These are phyloP conservation scores for Begonia peltatifolia DNA, from an alignment of 306 rosid genomes.

Conservation along the genomic window DNA sequence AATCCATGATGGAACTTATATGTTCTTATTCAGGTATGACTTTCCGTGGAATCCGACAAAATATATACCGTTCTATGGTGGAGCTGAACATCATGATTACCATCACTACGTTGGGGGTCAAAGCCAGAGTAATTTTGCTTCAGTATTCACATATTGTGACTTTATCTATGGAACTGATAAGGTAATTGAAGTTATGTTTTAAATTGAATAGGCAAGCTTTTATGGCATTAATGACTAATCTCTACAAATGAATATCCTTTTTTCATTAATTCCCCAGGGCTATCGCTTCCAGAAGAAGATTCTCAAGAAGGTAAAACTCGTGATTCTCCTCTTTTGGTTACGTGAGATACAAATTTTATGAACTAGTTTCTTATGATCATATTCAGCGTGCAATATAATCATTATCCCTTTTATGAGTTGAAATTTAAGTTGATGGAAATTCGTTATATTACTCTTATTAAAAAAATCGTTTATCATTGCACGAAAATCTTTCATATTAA, in stretches of 20 bases:
- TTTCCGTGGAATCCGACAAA: slow-evolving; percentile 78
- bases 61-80: slow-evolving; percentile 85
- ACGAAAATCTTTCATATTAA: no score
- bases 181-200: slow-evolving; percentile 31
- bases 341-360: no score
- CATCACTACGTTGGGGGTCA: slow-evolving; percentile 96
- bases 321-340: no score
- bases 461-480: no score
- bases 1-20: no score
- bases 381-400: no score
- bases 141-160: slow-evolving; percentile 96
- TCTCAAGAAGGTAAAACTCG: slow-evolving; percentile 43
- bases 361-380: no score
- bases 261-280: slow-evolving; percentile 50
- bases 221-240: slow-evolving; percentile 4
- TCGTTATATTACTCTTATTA: no score
- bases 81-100: slow-evolving; percentile 91
- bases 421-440: no score
- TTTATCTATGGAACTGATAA: slow-evolving; percentile 92
- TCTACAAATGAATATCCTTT: slow-evolving; percentile 9
- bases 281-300: slow-evolving; percentile 72
- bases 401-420: no score
- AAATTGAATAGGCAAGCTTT: background rate
- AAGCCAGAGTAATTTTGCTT: slow-evolving; percentile 94
- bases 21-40: slow-evolving; percentile 42